Conservation (phyloP, 1,139 yeast genomes). For the Taiozyma sp. region DNA sequence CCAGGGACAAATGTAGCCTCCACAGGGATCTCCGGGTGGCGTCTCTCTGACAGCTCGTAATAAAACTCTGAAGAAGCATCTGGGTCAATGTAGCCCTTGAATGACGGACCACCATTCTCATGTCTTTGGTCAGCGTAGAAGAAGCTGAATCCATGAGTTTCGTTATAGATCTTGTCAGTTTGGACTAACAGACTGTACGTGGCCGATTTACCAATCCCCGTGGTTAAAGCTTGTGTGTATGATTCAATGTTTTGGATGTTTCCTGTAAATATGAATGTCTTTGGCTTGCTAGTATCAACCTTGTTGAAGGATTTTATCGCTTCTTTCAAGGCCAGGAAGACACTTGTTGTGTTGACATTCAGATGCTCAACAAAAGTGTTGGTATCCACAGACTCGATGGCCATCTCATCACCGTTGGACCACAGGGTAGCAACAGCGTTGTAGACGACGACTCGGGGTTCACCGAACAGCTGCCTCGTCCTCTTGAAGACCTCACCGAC, state of each 20-base stretch:
- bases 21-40: slow-evolving; percentile 1
- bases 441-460: slow-evolving; percentile 3
- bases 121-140: slow-evolving; percentile 5
- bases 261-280: slow-evolving; percentile 4
- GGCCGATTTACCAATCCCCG: slow-evolving; percentile 4
- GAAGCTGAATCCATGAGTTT: not conserved
- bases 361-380: not conserved
- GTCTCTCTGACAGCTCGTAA: slow-evolving; percentile 3
- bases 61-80: slow-evolving; percentile 5
- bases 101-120: not conserved
- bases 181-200: not conserved
- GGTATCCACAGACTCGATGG: not conserved
- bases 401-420: not conserved
- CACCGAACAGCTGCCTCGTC: slow-evolving; percentile 3
- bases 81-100: not conserved
- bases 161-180: not conserved
- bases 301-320: not conserved
- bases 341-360: not conserved
- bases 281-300: slow-evolving; percentile 1
- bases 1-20: slow-evolving; percentile 3
- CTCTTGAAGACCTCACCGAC: slow-evolving; percentile 1
- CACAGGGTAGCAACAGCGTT: slow-evolving; percentile 2
- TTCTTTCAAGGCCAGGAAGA: not conserved
- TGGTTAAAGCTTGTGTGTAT: not conserved
- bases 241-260: slow-evolving; percentile 2